Conservation (phyloP, 2,329 filamentous ascomycete species). For the Rachicladosporium sp. region DNA sequence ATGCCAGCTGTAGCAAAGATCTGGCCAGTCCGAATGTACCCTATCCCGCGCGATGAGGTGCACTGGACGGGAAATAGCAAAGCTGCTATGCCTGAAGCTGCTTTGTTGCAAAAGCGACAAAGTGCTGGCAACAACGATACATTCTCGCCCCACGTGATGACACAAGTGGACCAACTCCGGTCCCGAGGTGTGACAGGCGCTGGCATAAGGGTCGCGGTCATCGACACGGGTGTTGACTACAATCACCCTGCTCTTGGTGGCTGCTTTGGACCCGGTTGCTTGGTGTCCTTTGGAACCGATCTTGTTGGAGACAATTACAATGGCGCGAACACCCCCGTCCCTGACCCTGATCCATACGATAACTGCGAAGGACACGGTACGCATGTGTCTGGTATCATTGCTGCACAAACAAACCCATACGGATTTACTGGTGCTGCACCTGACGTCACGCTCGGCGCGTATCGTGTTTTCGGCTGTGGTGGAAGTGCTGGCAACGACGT, state of each 20-base stretch:
- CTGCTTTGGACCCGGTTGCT: constrained; percentile 48
- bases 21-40: constrained; percentile 14
- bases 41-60: constrained; percentile 9
- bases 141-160: constrained; percentile 24
- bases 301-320: constrained; percentile 42
- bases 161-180: constrained; percentile 27
- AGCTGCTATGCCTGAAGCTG: constrained; percentile 4
- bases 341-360: constrained; percentile 41
- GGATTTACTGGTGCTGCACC: constrained; percentile 48
- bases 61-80: constrained; percentile 9
- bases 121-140: constrained; percentile 8
- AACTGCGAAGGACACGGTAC: constrained; percentile 48
- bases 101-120: constrained; percentile 9
- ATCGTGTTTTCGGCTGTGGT: constrained; percentile 45
- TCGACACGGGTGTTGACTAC: constrained; percentile 44
- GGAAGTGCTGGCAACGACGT: constrained; percentile 43
- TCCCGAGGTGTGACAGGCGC: constrained; percentile 34
- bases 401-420: constrained; percentile 41
- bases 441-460: constrained; percentile 44
- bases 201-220: constrained; percentile 32
- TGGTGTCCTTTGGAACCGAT: constrained; percentile 47
- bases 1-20: constrained; percentile 12
- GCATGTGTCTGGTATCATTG: constrained; percentile 51
- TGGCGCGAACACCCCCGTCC: constrained; percentile 24
- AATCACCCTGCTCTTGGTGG: constrained; percentile 51